These are phyloP conservation scores for Fibroporia radiculosa DNA, from an alignment of 768 basidiomycete species.

Conservation along the genomic window DNA sequence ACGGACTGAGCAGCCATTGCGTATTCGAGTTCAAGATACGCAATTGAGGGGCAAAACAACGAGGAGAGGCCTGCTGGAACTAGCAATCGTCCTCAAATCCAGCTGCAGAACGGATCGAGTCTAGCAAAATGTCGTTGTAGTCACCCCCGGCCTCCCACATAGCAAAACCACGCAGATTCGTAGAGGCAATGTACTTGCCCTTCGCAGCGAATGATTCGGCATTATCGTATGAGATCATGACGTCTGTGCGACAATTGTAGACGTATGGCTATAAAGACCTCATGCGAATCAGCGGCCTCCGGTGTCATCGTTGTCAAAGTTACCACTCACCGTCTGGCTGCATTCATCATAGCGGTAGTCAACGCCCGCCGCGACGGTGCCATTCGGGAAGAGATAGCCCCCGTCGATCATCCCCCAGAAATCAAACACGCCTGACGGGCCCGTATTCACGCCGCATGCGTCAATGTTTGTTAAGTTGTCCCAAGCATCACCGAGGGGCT, in stretches of 20 bases:
- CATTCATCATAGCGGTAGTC: constrained; percentile 52
- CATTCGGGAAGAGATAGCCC: constrained; percentile 44
- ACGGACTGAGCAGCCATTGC: no score
- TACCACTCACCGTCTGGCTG: constrained; percentile 58
- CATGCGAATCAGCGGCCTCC: background rate
- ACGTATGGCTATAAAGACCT: constrained; percentile 50
- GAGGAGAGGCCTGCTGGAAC: no score
- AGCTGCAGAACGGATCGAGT: constrained; percentile 37
- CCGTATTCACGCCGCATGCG: constrained; percentile 47
- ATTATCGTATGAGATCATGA: constrained; percentile 64
- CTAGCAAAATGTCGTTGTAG: constrained; percentile 48
- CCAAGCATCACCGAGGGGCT: constrained; percentile 51
- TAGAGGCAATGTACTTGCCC: constrained; percentile 47
- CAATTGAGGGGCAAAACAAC: no score
- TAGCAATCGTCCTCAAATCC: constrained; percentile 11
- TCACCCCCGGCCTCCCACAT: constrained; percentile 73
- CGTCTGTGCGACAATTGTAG: constrained; percentile 44
- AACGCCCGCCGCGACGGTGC: constrained; percentile 42
- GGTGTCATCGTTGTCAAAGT: background rate
- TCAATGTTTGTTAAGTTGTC: constrained; percentile 42
- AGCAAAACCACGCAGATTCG: constrained; percentile 55
- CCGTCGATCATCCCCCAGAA: constrained; percentile 55
- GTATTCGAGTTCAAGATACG: no score
- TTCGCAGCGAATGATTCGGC: constrained; percentile 51
- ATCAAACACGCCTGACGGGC: constrained; percentile 49